Base-by-base conservation (phyloP, 768 basidiomycete species). In the Russula griseocarnosa region DNA sequence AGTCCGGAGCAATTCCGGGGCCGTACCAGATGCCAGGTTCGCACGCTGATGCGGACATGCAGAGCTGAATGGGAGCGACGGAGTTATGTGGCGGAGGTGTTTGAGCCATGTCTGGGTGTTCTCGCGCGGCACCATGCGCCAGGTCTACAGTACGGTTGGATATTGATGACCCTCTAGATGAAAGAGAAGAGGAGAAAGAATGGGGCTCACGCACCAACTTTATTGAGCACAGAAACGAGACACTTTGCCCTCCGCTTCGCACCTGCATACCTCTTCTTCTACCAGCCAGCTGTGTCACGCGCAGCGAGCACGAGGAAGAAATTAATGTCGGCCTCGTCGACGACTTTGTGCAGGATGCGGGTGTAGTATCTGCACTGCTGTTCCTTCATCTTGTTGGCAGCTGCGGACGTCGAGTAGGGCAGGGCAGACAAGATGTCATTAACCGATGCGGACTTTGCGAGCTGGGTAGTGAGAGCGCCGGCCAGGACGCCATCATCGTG, bases 211-310 rank as follows among this genome's bases (percentile, higher is more conserved):
- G 62, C 65, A 94, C 96, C 96, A 62, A 97, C 90, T 78, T 99
- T 98, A 75, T 98, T 98, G n/a, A 99, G 74, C 3, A 98, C 92
- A 59, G 94, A 92, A 2, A 99, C 86, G 34, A 98, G 77, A 72
- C 86, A 90, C 79, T 99, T 99, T 99, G 9, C 94, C 91, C 66
- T 96, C 91, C 26, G 78, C 79, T 72, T 95, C 94, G 40, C 90
- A 81, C 66, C 92, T 79, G 51, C 90, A 79, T 0, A 97, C 94
- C 73, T 97, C 95, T 71, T 96, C 92, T 73, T 99, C 97, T 5
- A 98, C 94, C 44, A 96, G 80, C 96, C 95, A 63, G 96, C 90
- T 2, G 97, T 96, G 78, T 98, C 96, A 46, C 96, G 80, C 1
- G 95, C 95, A 76, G 98, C 97, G 18, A 98, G 80, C 0, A 93